Conservation (phyloP, 73 alveolate species). For the Uronychia setigera region DNA sequence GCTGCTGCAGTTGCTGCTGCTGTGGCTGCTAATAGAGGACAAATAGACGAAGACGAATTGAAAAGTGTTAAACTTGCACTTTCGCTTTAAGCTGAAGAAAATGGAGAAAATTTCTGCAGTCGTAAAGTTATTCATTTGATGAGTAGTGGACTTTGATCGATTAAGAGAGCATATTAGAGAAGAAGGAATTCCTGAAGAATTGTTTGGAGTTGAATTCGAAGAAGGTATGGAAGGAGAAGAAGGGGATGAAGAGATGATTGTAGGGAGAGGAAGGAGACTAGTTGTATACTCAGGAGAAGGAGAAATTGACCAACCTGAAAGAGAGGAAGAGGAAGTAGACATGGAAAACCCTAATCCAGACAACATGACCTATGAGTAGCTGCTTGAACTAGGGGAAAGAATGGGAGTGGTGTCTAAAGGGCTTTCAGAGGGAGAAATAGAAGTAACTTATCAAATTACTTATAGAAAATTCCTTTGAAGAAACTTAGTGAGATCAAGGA, state of each 20-base stretch:
- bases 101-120: neutral
- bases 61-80: neutral
- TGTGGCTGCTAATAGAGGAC: neutral
- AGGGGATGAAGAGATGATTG: neutral
- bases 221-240: neutral
- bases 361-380: slow-evolving; percentile 79
- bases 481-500: neutral
- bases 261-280: too few species aligned
- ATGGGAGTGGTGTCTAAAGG: slow-evolving; percentile 75
- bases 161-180: neutral
- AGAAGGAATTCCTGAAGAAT: neutral
- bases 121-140: neutral
- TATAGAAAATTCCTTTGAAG: slow-evolving; percentile 8
- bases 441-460: neutral
- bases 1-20: neutral
- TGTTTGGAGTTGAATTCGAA: neutral
- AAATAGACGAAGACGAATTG: neutral
- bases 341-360: slow-evolving; percentile 61
- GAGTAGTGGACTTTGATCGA: neutral
- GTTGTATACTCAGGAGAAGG: too few species aligned
- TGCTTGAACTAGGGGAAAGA: slow-evolving; percentile 67
- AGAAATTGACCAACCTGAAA: too few species aligned
- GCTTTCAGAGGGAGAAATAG: slow-evolving; percentile 47
- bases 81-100: neutral
- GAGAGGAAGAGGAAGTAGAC: slow-evolving; percentile 12